Evolutionary conservation across 305 asterid species (phyloP).

Genomic region (Striga hermonthica): DNA sequence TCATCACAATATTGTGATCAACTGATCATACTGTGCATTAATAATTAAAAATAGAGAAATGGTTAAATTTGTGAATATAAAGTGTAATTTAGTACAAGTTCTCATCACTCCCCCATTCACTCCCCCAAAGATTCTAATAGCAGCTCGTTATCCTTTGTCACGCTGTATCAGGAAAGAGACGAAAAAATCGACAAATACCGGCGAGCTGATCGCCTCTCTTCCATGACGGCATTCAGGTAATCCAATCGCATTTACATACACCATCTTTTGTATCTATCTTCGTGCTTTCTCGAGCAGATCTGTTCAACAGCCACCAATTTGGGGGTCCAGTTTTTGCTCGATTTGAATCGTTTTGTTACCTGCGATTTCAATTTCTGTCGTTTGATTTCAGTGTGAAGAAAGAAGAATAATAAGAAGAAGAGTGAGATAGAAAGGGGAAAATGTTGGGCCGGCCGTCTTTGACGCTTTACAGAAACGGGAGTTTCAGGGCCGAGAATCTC

Average conservation of each 20-base stretch:
- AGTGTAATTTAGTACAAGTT: too few relatives aligned
- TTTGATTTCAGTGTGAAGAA: constrained; percentile 26
- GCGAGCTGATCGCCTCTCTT: constrained; percentile 23
- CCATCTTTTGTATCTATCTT: constrained; percentile 28
- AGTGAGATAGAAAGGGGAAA: constrained; percentile 10
- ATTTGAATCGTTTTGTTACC: constrained; percentile 6
- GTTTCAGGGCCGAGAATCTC: constrained; percentile 67
- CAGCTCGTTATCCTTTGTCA: too few relatives aligned
- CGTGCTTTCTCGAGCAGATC: constrained; percentile 37
- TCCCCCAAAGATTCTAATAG: too few relatives aligned
- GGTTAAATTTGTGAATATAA: too few relatives aligned
- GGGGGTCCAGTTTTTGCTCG: constrained; percentile 16
- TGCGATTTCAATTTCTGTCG: constrained; percentile 7
- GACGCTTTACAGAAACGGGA: constrained; percentile 49
- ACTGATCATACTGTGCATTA: too few relatives aligned
- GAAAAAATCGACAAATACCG: constrained; percentile 27
- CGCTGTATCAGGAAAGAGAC: too few relatives aligned
- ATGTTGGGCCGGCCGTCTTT: constrained; percentile 62
- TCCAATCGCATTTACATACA: constrained; percentile 28
- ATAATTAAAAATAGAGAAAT: too few relatives aligned
- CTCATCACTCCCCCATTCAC: too few relatives aligned
- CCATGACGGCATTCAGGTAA: constrained; percentile 25
- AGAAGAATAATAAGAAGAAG: neutral
- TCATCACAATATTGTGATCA: too few relatives aligned
- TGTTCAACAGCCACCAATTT: constrained; percentile 14